These are phyloP conservation scores for Chytridiales sp. DNA, from an alignment of 371 early-diverging fungal species.

Conservation along the genomic window DNA sequence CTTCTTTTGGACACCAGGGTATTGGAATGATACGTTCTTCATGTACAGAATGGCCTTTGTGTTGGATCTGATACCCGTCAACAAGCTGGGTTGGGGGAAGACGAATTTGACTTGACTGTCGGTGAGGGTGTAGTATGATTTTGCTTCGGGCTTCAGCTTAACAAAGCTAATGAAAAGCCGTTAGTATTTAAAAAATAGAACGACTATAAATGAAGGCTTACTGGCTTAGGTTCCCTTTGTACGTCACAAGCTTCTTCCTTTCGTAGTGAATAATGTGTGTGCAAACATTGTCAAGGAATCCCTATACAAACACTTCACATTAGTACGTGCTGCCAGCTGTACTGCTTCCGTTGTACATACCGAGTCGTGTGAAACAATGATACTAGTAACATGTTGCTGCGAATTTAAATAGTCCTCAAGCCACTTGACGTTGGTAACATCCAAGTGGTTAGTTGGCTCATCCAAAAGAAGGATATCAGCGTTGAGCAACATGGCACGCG, in stretches of 20 bases:
- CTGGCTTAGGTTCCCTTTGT: constrained; percentile 79
- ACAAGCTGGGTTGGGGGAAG: constrained; percentile 73
- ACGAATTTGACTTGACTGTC: constrained; percentile 67
- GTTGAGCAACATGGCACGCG: constrained; percentile 76
- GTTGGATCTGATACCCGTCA: constrained; percentile 71
- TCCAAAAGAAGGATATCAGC: constrained; percentile 86
- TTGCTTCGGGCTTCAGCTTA: constrained; percentile 72
- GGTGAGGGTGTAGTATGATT: constrained; percentile 72
- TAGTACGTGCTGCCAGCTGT: not conserved
- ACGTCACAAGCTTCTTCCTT: constrained; percentile 74
- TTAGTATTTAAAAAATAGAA: constrained; percentile 33
- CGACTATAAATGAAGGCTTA: constrained; percentile 8
- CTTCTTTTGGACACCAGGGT: constrained; percentile 63
- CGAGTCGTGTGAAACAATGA: constrained; percentile 90
- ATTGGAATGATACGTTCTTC: constrained; percentile 63
- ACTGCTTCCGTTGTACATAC: not conserved
- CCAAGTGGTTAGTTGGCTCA: constrained; percentile 93
- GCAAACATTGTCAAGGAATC: constrained; percentile 83
- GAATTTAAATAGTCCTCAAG: constrained; percentile 74
- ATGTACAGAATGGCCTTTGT: constrained; percentile 77
- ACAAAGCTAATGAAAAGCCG: constrained; percentile 73
- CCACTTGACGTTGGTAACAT: constrained; percentile 79
- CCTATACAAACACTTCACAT: constrained; percentile 12
- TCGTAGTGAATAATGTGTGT: constrained; percentile 81
- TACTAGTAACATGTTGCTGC: constrained; percentile 69